Conservation (phyloP, 495 filamentous ascomycete genomes). For the Daldinia bambusicola region DNA sequence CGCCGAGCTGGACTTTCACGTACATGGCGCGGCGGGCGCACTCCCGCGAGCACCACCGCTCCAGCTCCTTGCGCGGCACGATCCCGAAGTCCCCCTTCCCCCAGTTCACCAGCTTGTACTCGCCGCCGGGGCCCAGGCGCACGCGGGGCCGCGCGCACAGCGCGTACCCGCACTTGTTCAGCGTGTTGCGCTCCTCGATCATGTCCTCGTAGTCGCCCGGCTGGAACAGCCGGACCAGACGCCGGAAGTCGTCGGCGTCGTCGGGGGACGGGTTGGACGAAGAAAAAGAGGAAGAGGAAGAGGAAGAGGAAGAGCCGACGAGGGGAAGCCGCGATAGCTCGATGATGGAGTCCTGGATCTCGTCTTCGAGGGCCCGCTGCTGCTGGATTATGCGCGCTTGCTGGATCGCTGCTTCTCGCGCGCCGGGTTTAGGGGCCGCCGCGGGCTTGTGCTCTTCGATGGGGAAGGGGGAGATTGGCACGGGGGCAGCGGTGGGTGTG, state of each 20-base stretch:
- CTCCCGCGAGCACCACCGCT: slow-evolving; percentile 86
- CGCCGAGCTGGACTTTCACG: slow-evolving; percentile 84
- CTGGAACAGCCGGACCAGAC: slow-evolving; percentile 74
- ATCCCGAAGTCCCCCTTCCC: slow-evolving; percentile 63
- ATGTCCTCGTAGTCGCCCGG: slow-evolving; percentile 87
- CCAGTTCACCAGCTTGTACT: slow-evolving; percentile 59
- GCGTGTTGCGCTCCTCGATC: slow-evolving; percentile 85
- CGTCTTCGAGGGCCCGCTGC: slow-evolving; percentile 74
- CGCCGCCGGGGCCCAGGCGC: slow-evolving; percentile 55
- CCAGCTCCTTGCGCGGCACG: slow-evolving; percentile 70
- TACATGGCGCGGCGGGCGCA: slow-evolving; percentile 84
- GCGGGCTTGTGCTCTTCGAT: slow-evolving; percentile 31
- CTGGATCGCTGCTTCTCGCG: slow-evolving; percentile 73
- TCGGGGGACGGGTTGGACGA: slow-evolving; percentile 64
- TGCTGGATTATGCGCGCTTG: slow-evolving; percentile 83
- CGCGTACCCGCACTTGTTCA: slow-evolving; percentile 80
- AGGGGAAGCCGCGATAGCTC: slow-evolving; percentile 73
- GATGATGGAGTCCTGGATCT: slow-evolving; percentile 68
- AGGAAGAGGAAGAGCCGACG: slow-evolving; percentile 31
- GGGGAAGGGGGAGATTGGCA: slow-evolving; percentile 43
- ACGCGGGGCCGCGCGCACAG: slow-evolving; percentile 72
- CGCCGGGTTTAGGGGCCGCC: slow-evolving; percentile 44
- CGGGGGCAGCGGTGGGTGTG: slow-evolving; percentile 47
- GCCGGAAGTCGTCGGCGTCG: slow-evolving; percentile 68
- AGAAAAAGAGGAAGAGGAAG: slow-evolving; percentile 63